A percentile compares a stretch with the other conserved stretches of the same genome.
These are phyloP conservation scores for Quercus robur DNA, from an alignment of 306 rosid genomes.

Conservation along the genomic window DNA sequence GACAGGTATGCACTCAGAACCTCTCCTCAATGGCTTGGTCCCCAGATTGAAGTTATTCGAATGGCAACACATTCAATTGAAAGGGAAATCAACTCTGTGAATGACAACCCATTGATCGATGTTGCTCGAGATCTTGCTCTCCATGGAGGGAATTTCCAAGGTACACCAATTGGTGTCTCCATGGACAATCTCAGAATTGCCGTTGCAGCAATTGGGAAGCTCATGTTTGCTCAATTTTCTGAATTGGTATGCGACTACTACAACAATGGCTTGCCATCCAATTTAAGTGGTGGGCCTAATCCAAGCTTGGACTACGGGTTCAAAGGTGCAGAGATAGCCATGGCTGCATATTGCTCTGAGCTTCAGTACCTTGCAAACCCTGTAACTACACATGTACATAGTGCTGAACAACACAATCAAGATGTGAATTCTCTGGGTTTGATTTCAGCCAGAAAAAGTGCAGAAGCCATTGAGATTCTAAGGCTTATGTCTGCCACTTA, in stretches of 20 bases:
- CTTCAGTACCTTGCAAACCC: constrained; percentile 35
- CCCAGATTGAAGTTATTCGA: constrained; percentile 37
- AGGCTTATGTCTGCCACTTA: constrained; percentile 37
- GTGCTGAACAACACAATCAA: constrained; percentile 42
- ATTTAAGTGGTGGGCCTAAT: constrained; percentile 33
- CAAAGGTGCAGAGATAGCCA: constrained; percentile 39
- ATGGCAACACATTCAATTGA: constrained; percentile 33
- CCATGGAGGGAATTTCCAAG: constrained; percentile 41
- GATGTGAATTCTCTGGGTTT: constrained; percentile 41
- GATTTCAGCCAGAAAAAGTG: constrained; percentile 34
- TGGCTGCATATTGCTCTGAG: constrained; percentile 42
- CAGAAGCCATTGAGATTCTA: constrained; percentile 35
- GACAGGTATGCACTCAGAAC: constrained; percentile 38
- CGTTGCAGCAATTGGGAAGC: constrained; percentile 37
- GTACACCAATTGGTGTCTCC: constrained; percentile 40
- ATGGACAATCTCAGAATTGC: constrained; percentile 39
- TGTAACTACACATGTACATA: constrained; percentile 33
- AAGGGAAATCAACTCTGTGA: constrained; percentile 40
- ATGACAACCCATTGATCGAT: constrained; percentile 35
- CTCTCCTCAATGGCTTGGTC: constrained; percentile 42
- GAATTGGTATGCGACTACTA: constrained; percentile 35
- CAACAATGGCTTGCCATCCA: constrained; percentile 38
- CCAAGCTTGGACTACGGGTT: constrained; percentile 40
- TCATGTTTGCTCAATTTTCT: constrained; percentile 39
- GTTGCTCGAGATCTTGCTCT: constrained; percentile 28